Conservation (phyloP, 2,329 filamentous ascomycete genomes). For the Cercospora sesami region DNA sequence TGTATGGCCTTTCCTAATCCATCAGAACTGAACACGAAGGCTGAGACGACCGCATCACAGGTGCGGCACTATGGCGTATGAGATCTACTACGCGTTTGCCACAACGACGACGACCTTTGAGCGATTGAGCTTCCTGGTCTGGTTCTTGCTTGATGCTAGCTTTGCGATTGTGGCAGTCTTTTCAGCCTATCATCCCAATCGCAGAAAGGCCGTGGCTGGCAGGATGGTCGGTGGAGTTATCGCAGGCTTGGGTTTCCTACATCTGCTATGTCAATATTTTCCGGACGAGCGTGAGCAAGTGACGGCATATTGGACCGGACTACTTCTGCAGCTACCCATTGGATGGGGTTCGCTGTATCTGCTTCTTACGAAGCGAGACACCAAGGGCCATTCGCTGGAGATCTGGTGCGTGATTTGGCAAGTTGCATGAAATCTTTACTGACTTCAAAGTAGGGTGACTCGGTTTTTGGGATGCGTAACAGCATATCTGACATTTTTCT, state of each 20-base stretch:
- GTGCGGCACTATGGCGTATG: constrained; percentile 42
- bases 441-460: constrained; percentile 37
- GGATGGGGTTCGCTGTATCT: constrained; percentile 40
- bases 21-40: background rate
- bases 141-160: constrained; percentile 42
- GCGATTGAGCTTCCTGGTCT: constrained; percentile 40
- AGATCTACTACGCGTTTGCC: constrained; percentile 44
- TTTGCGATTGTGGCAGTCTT: constrained; percentile 40
- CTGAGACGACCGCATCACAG: background rate
- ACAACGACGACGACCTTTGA: constrained; percentile 41
- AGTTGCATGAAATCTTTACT: background rate
- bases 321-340: constrained; percentile 43
- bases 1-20: constrained; percentile 19
- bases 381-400: constrained; percentile 44
- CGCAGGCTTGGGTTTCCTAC: constrained; percentile 37
- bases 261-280: constrained; percentile 34
- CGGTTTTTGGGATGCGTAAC: constrained; percentile 43
- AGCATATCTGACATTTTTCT: constrained; percentile 44
- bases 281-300: constrained; percentile 45
- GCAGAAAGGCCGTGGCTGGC: constrained; percentile 30
- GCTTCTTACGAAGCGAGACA: constrained; percentile 37
- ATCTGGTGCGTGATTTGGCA: constrained; percentile 39
- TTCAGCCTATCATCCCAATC: constrained; percentile 33
- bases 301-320: constrained; percentile 45
- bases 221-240: constrained; percentile 36